Evolutionary conservation across 1,139 yeast species (phyloP), one percentile per base, ranked within the genome.

Genomic region (Meyerozyma athensensis): DNA sequence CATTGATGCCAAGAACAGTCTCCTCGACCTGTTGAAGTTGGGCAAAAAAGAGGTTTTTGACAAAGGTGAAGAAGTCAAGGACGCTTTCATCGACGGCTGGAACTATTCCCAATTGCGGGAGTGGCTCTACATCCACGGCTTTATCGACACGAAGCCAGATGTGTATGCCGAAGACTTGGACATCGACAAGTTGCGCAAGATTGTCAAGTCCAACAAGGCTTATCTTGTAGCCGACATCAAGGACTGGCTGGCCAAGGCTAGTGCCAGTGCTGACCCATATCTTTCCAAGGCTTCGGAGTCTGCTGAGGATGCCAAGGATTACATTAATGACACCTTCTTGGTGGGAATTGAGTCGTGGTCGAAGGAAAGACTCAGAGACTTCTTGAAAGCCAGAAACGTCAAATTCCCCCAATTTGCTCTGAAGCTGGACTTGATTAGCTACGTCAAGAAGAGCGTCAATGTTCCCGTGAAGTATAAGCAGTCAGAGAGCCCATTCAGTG

Each of bases 371-470:
- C 65, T 80, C 43, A 68, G 63, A 50, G 65, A 70, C 22, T 80
- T 73, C 52, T 61, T 80, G 43, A 68, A 66, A 35, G 65, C 75
- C 6, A 73, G 86, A 44, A 74, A 73, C 19, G 60, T 78, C 22
- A 52, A 63, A 12, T 62, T 69, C 36, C 74, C 81, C 17, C 58
- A 61, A 23, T 61, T 69, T 38, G 61, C 76, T 14, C 65, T 77
- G 26, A 69, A 67, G 46, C 56, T 63, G 21, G 68, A 76, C 41
- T 62, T 79, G 46, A 55, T 72, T 33, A 64, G 72, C 23, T 56
- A 73, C 32, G 83, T 74, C 4, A 64, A 68, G 44, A 52, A 63
- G 41, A 61, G 70, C 54, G 68, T 68, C 50, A 60, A 66, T 48
- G 61, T 60, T 35, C 73, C 75, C 19, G 53, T 72, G 40, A 51